Conservation (phyloP, 2,329 filamentous ascomycete species). For the Iodosphaeria phyllophila region DNA sequence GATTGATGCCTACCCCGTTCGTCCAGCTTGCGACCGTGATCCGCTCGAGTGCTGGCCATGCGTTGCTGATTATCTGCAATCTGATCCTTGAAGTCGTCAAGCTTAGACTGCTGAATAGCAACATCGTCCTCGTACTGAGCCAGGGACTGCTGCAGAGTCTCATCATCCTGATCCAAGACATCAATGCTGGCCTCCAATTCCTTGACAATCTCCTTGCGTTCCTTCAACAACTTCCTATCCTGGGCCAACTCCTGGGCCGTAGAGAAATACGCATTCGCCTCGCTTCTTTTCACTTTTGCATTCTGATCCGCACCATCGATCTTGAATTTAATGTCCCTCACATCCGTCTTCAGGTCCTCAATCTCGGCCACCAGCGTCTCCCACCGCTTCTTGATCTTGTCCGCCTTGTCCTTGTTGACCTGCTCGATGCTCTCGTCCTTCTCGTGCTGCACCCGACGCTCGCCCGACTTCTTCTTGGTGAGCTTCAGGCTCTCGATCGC, state of each 20-base stretch:
- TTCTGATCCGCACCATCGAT: slow-evolving; percentile 39
- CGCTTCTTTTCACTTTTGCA: slow-evolving; percentile 48
- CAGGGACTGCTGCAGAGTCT: slow-evolving; percentile 51
- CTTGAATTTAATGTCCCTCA: slow-evolving; percentile 36
- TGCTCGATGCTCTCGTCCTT: slow-evolving; percentile 63
- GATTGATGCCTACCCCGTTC: slow-evolving; percentile 68
- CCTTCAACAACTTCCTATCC: slow-evolving; percentile 56
- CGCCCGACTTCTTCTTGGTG: slow-evolving; percentile 65
- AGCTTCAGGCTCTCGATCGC: slow-evolving; percentile 89
- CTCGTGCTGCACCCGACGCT: slow-evolving; percentile 54
- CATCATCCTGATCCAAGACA: slow-evolving; percentile 62
- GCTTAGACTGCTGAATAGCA: slow-evolving; percentile 41
- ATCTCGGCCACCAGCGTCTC: slow-evolving; percentile 48
- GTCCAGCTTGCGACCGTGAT: slow-evolving; percentile 31
- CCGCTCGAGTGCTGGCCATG: slow-evolving; percentile 22
- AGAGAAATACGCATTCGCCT: slow-evolving; percentile 54
- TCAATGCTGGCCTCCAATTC: slow-evolving; percentile 56
- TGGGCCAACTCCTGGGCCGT: slow-evolving; percentile 59
- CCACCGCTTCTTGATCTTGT: slow-evolving; percentile 48
- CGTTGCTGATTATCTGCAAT: slow-evolving; percentile 45
- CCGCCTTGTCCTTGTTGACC: slow-evolving; percentile 67
- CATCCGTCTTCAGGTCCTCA: slow-evolving; percentile 39
- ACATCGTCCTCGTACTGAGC: slow-evolving; percentile 65
- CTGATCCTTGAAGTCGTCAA: slow-evolving; percentile 39
- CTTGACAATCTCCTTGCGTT: slow-evolving; percentile 49